Percentiles rank a stretch among this genome's conserved stretches.
Conservation (phyloP, 176 grass and related monocot genomes). For the Aegilops bicornis region DNA sequence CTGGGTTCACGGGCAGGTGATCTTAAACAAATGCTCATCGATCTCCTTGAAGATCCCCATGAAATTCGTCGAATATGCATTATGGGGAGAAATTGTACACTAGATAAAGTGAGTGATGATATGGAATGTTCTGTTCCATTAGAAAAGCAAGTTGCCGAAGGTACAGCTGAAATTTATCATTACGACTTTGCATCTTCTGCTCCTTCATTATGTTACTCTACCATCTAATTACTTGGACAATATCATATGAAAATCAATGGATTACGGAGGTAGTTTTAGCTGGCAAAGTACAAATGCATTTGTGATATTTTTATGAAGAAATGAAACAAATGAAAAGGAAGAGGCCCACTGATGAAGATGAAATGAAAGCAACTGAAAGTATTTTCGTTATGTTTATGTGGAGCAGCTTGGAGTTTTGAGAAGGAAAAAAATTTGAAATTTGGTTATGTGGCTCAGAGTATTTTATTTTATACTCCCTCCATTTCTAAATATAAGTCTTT, state of each 20-base stretch:
- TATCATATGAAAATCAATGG: not conserved
- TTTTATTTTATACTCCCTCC: not conserved
- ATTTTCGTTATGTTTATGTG: constrained; percentile 2
- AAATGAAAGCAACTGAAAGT: not conserved
- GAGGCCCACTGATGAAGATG: not conserved
- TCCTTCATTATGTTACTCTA: not conserved
- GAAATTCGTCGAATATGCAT: constrained; percentile 95
- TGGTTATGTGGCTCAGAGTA: not conserved
- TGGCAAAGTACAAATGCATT: not conserved
- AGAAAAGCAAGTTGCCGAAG: constrained; percentile 95
- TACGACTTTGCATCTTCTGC: not conserved
- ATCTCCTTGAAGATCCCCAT: constrained; percentile 90
- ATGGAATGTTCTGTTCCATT: constrained; percentile 78
- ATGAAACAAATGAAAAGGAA: not conserved
- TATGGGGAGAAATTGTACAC: constrained; percentile 90
- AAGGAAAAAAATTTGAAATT: not conserved
- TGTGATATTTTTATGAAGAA: not conserved
- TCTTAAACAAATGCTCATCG: constrained; percentile 96
- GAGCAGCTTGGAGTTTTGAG: not conserved
- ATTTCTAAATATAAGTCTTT: too few species aligned
- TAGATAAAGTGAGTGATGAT: constrained; percentile 49
- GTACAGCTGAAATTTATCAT: constrained; percentile 38
- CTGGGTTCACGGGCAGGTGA: constrained; percentile 92
- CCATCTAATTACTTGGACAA: constrained; percentile 19
- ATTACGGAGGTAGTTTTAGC: not conserved